Evolutionary conservation across 1,139 yeast species (phyloP), one percentile per base, ranked within the genome.

Genomic region (Lizanozyma gosingica): DNA sequence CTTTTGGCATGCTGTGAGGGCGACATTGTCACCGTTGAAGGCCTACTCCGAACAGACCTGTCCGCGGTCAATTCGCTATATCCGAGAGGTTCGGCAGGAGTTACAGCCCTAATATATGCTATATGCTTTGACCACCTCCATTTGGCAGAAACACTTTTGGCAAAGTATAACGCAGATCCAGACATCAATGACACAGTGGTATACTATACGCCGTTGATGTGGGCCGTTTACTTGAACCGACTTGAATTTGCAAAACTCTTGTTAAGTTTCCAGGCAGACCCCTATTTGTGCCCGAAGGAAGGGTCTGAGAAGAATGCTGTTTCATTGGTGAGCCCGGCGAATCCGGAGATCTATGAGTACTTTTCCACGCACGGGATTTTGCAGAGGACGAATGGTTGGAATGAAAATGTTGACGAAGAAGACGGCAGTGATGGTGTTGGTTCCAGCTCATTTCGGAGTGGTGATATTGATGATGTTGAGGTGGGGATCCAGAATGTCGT

Each of bases 1-100:
- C 63, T 73, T 42, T 53, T 71, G 15, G 75, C 80, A 0, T 67
- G 78, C 22, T 65, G 77, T 32, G 72, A 76, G 35, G 80, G 79
- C 8, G 83, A 78, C 46, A 45, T 63, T 32, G 67, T 62, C 2
- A 56, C 74, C 1, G 48, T 73, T 27, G 73, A 73, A 43, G 60
- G 63, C 16, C 48, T 67, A 2, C 44, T 65, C 2, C 46, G 65
- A 16, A 50, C 56, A 2, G 53, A 62, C 38, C 60, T 65, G 1
- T 59, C 59, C 3, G 44, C 61, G 11, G 52, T 68, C n/a, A 58
- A 67, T 37, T 37, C 45, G 22, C 43, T 53, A 17, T 62, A 53
- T 42, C 72, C 72, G 2, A 46, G 11, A 47, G 51, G 32, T 35
- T 52, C 4, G 71, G 68, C 35, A 29, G 83, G 83, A 0, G 59